phyloP scores from a whole-genome alignment of 495 filamentous ascomycete species.

The Neurospora sp. region DNA sequence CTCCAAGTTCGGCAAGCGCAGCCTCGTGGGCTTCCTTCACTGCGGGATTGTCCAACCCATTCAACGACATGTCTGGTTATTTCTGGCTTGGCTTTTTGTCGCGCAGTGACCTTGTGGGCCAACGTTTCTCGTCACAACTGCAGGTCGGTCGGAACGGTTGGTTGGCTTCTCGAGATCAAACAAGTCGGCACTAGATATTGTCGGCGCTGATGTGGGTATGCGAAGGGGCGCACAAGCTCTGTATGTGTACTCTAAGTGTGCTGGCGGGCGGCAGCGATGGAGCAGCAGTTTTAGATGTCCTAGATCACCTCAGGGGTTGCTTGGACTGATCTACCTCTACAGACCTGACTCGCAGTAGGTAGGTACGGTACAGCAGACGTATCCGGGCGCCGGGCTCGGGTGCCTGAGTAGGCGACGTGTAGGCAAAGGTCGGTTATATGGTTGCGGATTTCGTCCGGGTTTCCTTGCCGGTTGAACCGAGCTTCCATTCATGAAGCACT shows the following conservation, averaged over 20 bases:
- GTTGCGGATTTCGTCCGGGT: neutral
- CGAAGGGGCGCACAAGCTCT: neutral
- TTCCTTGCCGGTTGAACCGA: neutral
- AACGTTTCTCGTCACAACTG: neutral
- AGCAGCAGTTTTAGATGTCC: neutral
- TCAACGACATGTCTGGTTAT: constrained; percentile 71
- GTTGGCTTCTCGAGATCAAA: neutral
- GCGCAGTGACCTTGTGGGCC: neutral
- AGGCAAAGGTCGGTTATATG: neutral
- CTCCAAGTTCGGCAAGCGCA: constrained; percentile 73
- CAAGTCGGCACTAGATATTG: neutral
- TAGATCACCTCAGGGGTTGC: neutral
- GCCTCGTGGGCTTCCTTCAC: constrained; percentile 77
- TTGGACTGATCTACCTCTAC: neutral
- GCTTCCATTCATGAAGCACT: neutral
- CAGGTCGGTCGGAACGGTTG: neutral
- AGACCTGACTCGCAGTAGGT: neutral
- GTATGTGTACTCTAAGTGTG: neutral
- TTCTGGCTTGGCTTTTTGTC: neutral
- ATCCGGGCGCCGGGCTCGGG: neutral
- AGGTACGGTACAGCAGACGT: neutral
- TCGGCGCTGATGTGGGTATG: neutral
- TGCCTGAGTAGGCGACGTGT: neutral
- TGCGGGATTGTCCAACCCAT: constrained; percentile 78
- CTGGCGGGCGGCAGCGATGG: neutral